A percentile compares a stretch with the other conserved stretches of the same genome.
phyloP scores from a whole-genome alignment of 116 monocot genomes.

The Phalaenopsis hybrid region DNA sequence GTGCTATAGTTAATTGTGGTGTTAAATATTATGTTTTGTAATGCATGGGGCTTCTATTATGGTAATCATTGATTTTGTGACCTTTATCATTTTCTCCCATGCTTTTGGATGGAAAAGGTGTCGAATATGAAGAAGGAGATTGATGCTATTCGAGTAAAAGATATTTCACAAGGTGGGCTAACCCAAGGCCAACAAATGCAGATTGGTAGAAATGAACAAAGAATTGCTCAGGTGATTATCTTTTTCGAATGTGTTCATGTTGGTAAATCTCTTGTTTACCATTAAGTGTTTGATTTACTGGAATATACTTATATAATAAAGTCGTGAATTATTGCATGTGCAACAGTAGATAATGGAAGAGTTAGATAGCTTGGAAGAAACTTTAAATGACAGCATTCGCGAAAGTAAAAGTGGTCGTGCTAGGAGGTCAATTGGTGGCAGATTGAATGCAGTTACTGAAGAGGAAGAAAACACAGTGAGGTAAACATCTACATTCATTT shows the following conservation, averaged over 20 bases:
- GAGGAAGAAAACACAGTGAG: slow-evolving; percentile 68
- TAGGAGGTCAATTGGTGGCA: slow-evolving; percentile 32
- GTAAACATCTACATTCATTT: slow-evolving; percentile 23
- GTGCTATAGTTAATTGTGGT: not conserved
- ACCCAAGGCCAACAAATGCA: slow-evolving; percentile 99
- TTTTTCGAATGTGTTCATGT: not conserved
- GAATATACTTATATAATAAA: not conserved
- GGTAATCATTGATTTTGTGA: not conserved
- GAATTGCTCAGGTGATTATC: slow-evolving; percentile 62
- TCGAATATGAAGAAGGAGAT: slow-evolving; percentile 96
- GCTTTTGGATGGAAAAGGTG: slow-evolving; percentile 43
- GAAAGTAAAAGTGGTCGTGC: slow-evolving; percentile 84
- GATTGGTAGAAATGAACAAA: slow-evolving; percentile 96
- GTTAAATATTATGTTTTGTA: slow-evolving; percentile 1
- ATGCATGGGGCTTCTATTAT: not conserved
- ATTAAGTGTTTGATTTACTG: not conserved
- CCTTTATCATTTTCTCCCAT: not conserved
- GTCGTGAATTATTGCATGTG: slow-evolving; percentile 1
- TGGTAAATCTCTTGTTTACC: not conserved
- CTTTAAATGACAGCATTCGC: slow-evolving; percentile 94
- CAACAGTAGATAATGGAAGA: slow-evolving; percentile 83
- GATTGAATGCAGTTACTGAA: slow-evolving; percentile 38
- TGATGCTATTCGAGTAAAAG: slow-evolving; percentile 87
- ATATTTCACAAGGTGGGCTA: slow-evolving; percentile 93
- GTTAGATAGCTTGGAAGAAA: slow-evolving; percentile 92